Evolutionary conservation across 2,329 filamentous ascomycete genomes (phyloP), one percentile per base, ranked within the genome.

Genomic region (Didymella arachidicola): DNA sequence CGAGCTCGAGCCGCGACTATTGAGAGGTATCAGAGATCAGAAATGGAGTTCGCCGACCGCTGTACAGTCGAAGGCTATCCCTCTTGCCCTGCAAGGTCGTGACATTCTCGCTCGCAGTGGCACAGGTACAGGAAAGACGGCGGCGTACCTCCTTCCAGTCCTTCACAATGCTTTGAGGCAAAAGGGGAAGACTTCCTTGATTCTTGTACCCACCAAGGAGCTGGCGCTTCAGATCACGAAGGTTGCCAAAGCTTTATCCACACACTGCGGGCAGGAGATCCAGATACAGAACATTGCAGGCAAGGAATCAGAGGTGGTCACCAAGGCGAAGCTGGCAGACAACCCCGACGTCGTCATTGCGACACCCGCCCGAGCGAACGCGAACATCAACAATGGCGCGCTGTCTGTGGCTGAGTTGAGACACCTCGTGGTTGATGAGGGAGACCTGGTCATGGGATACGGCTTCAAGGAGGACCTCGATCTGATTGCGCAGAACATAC

Each of bases 51-150:
- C 88, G 57, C 95, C 95, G 14, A 98, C 95, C n/a, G 84, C 89
- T 12, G 91, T 98, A 1, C 95, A 99, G 78, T 85, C 87, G 41
- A 89, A 90, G 77, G 91, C 92, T 1, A 96, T 99, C 62, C 95
- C 95, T 1, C 80, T 97, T 36, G 92, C 92, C 22, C 82, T 98
- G 18, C 87, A 93, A 64, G 94, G 95, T 12, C 89, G 92, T 72
- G 93, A 98, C 82, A 88, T 99, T 46, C 82, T 98, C 38, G 93
- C 93, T 53, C 93, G 94, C 72, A 92, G 94, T 36, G 96, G 94
- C 78, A 98, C 95, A 5, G 95, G 95, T 12, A 97, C 93, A 4
- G 95, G 95, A 67, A 99, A 99, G 83, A 99, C 95, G 11, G 92
- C 92, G n/a, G 94, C 95, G 48, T 98, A 98, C 75, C 82, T 97